Percentiles rank a stretch among this genome's conserved stretches.
Conservation (phyloP, 2,329 filamentous ascomycete species). For the Aspergillus ibericus region DNA sequence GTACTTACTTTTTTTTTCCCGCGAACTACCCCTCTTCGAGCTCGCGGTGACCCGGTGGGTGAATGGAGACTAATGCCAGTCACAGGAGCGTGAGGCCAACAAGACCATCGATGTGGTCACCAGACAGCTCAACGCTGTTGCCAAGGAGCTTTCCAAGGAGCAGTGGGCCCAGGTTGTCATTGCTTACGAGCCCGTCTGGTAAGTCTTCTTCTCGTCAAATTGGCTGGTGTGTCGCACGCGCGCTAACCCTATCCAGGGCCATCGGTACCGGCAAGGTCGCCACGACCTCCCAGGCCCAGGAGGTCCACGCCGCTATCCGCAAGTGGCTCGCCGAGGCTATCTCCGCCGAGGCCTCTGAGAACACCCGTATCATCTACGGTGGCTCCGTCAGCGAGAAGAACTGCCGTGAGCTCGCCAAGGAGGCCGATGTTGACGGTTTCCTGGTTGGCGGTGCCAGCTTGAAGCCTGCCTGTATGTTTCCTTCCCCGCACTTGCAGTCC, state of each 20-base stretch:
- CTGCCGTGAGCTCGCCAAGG: slow-evolving; percentile 85
- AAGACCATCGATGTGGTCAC: slow-evolving; percentile 75
- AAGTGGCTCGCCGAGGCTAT: slow-evolving; percentile 76
- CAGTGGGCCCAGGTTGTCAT: slow-evolving; percentile 96
- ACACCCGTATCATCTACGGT: slow-evolving; percentile 93
- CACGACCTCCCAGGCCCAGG: slow-evolving; percentile 84
- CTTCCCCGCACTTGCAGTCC: slow-evolving; percentile 9
- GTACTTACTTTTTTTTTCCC: slow-evolving; percentile 19
- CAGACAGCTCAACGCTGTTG: slow-evolving; percentile 78
- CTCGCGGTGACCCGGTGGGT: slow-evolving; percentile 9
- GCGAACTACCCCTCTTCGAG: slow-evolving; percentile 7
- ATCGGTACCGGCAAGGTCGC: slow-evolving; percentile 92
- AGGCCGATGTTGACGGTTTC: slow-evolving; percentile 97
- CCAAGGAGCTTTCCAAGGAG: slow-evolving; percentile 62
- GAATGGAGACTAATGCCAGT: slow-evolving; percentile 8
- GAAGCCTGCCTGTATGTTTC: slow-evolving; percentile 82
- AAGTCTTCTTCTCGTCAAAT: slow-evolving; percentile 41
- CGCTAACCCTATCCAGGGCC: slow-evolving; percentile 46
- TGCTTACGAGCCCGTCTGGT: slow-evolving; percentile 99
- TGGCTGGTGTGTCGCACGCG: neutral
- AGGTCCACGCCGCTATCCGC: slow-evolving; percentile 89
- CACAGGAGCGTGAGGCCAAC: slow-evolving; percentile 73
- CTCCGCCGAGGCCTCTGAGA: slow-evolving; percentile 75
- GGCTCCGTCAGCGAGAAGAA: slow-evolving; percentile 98
- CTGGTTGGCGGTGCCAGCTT: slow-evolving; percentile 93